phyloP scores from a whole-genome alignment of 1,284 basidiomycete species.

The Boletus sp. region DNA sequence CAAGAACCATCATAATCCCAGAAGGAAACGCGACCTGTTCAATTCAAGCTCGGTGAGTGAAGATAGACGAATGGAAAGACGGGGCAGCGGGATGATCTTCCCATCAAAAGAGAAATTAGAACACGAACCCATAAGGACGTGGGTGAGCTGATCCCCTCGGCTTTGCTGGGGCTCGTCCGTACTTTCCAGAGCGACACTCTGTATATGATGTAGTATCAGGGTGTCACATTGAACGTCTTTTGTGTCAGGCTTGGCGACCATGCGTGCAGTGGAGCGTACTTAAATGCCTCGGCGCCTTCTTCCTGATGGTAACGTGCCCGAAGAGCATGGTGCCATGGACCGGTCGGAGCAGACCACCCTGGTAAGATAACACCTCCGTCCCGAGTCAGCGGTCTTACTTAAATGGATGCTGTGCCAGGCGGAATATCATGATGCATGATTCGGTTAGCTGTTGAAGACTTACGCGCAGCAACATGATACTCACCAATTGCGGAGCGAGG shows the following conservation, averaged over 20 bases:
- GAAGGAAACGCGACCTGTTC: conserved; percentile 16
- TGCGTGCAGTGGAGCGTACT: not conserved
- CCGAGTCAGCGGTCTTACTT: not conserved
- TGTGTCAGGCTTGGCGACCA: conserved; percentile 1
- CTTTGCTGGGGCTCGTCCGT: conserved; percentile 8
- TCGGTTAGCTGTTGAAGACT: not conserved
- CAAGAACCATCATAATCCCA: conserved; percentile 8
- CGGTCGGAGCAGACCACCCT: not conserved
- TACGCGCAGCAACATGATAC: not conserved
- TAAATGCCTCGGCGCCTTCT: not conserved
- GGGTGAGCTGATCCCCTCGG: conserved; percentile 17
- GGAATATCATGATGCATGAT: not conserved
- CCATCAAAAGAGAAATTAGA: conserved; percentile 21
- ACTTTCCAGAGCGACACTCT: too few species aligned
- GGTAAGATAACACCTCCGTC: not conserved
- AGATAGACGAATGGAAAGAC: conserved; percentile 14
- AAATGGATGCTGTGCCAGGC: not conserved
- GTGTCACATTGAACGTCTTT: not conserved
- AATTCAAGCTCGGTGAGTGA: conserved; percentile 8
- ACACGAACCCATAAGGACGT: conserved; percentile 24
- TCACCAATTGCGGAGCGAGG: not conserved
- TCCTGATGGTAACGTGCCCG: not conserved
- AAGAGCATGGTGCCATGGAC: not conserved
- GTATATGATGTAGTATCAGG: not conserved
- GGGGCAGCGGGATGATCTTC: conserved; percentile 18